phyloP scores from a whole-genome alignment of 495 filamentous ascomycete genomes.

The Bryoglossum gracile region DNA sequence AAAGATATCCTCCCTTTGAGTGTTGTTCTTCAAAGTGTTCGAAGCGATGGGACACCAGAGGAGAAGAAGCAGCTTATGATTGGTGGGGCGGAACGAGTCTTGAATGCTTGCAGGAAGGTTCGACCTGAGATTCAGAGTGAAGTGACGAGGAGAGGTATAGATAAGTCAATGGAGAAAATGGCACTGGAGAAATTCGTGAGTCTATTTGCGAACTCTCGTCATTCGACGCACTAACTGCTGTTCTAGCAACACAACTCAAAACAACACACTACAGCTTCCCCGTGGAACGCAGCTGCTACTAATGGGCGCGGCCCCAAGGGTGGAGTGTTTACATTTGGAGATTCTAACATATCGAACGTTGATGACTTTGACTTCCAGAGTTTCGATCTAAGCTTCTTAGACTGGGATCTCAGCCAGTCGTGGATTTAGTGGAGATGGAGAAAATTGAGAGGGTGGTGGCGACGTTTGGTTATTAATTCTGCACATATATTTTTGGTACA shows the following conservation, averaged over 20 bases:
- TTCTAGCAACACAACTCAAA: no score
- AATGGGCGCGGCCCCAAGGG: no score
- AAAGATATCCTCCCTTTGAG: slow-evolving; percentile 18
- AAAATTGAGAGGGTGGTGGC: no score
- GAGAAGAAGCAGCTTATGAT: slow-evolving; percentile 17
- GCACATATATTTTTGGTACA: no score
- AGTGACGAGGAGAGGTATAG: not conserved
- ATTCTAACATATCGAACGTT: not conserved
- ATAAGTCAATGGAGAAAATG: no score
- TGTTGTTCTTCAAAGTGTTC: slow-evolving; percentile 17
- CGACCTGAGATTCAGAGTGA: not conserved
- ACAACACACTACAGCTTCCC: no score
- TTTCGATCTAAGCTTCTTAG: slow-evolving; percentile 13
- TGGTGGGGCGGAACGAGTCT: slow-evolving; percentile 13
- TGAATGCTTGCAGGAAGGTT: slow-evolving; percentile 13
- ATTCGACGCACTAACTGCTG: no score
- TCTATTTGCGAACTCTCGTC: no score
- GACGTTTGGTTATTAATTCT: no score
- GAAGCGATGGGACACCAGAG: slow-evolving; percentile 14
- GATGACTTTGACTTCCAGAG: slow-evolving; percentile 4
- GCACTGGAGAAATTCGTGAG: no score
- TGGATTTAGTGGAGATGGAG: no score
- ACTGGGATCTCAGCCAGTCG: slow-evolving; percentile 15
- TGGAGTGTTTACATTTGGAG: not conserved
- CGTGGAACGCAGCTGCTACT: no score